These are phyloP conservation scores for Diplotaxis tenuifolia DNA, from an alignment of 345 rosid species.

Conservation along the genomic window DNA sequence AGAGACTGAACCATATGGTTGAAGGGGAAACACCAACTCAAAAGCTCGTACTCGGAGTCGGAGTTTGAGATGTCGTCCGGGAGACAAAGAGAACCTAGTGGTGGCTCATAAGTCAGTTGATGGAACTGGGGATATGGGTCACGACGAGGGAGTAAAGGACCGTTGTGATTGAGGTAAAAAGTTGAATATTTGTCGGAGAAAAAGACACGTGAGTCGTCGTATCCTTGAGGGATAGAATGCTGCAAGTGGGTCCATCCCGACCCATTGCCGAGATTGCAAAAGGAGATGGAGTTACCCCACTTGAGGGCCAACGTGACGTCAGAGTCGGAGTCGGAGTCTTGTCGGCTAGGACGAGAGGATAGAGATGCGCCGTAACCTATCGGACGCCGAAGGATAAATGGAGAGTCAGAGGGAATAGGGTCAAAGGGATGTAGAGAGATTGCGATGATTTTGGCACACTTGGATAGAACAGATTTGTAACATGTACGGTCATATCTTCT, in stretches of 20 bases:
- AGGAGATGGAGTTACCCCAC: neutral
- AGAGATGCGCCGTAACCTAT: neutral
- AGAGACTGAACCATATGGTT: neutral
- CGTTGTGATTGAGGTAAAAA: neutral
- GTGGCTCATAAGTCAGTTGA: neutral
- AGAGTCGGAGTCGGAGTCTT: neutral
- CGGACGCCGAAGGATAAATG: neutral
- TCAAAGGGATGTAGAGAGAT: constrained; percentile 1
- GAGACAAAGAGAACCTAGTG: neutral
- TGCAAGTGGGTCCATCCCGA: neutral
- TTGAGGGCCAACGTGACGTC: neutral
- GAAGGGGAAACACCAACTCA: neutral
- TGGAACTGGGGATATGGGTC: neutral
- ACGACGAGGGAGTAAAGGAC: neutral
- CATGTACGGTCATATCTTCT: neutral
- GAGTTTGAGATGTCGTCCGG: neutral
- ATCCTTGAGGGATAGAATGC: neutral
- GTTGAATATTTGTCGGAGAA: neutral
- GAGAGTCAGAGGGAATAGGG: neutral
- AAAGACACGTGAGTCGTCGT: neutral
- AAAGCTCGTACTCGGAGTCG: neutral
- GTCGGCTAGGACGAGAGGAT: neutral
- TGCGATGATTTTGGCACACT: constrained; percentile 1
- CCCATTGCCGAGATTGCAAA: neutral
- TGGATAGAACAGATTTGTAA: neutral